Conservation (phyloP, 805 yeast genomes). For the Metschnikowia aberdeeniae region DNA sequence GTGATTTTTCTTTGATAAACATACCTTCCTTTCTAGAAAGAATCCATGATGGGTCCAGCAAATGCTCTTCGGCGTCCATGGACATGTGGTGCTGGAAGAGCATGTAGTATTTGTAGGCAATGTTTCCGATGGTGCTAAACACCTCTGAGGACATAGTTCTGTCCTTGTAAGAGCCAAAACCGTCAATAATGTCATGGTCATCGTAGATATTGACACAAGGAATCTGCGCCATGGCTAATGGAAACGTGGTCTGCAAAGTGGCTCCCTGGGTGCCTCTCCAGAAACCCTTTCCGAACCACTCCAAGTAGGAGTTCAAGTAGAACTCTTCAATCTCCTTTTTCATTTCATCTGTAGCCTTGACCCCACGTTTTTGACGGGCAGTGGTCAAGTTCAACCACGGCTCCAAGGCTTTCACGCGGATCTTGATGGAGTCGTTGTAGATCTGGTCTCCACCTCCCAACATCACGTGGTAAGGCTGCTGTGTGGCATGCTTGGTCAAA, state of each 20-base stretch:
- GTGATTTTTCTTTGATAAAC: conserved; percentile 60
- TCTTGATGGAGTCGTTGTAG: conserved; percentile 78
- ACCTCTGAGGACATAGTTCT: conserved; percentile 67
- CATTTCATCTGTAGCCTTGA: conserved; percentile 45
- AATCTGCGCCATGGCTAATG: conserved; percentile 73
- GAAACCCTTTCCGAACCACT: conserved; percentile 88
- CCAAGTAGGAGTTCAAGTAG: conserved; percentile 69
- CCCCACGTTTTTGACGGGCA: conserved; percentile 38
- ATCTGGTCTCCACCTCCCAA: conserved; percentile 97
- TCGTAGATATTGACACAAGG: conserved; percentile 86
- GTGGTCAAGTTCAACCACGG: conserved; percentile 61
- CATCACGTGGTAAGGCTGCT: conserved; percentile 80
- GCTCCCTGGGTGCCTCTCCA: conserved; percentile 70
- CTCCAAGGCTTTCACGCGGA: conserved; percentile 48
- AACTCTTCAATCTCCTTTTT: conserved; percentile 54
- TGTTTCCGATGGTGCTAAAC: conserved; percentile 66
- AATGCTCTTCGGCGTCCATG: conserved; percentile 37
- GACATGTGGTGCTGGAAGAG: conserved; percentile 83
- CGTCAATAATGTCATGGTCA: conserved; percentile 96
- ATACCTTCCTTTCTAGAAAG: conserved; percentile 57
- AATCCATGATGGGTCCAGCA: conserved; percentile 55
- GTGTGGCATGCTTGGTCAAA: conserved; percentile 52
- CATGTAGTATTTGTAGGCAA: conserved; percentile 84
- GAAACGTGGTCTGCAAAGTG: conserved; percentile 64
- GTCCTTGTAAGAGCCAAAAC: conserved; percentile 85